Evolutionary conservation across 148 eudicot species (phyloP).

Genomic region (Camellia granthamiana): DNA sequence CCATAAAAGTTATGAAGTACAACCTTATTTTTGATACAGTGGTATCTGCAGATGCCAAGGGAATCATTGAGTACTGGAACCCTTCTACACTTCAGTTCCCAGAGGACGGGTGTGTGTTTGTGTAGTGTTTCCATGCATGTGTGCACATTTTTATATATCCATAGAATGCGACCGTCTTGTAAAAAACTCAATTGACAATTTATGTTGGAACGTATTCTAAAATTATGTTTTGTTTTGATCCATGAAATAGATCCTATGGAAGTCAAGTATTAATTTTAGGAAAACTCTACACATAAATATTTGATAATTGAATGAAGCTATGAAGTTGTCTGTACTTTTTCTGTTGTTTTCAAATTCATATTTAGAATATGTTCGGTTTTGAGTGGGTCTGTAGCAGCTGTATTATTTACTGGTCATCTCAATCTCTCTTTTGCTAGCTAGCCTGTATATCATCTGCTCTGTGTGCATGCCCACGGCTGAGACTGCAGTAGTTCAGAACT

Average conservation of each 20-base stretch:
- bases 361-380: neutral
- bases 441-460: neutral
- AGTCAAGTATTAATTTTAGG: neutral
- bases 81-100: constrained; percentile 79
- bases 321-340: neutral
- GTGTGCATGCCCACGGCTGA: neutral
- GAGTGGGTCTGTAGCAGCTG: neutral
- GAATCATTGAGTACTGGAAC: constrained; percentile 92
- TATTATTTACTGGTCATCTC: neutral
- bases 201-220: neutral
- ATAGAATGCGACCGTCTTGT: neutral
- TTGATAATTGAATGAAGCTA: neutral
- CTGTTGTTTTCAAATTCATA: neutral
- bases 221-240: neutral
- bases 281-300: neutral
- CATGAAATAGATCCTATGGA: constrained; percentile 1
- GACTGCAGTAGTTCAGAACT: neutral
- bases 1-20: constrained; percentile 86
- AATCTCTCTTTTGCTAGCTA: neutral
- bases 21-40: constrained; percentile 69
- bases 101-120: constrained; percentile 53
- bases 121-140: neutral
- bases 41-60: constrained; percentile 82
- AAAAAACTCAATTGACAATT: neutral
- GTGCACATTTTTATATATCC: neutral